phyloP scores from a whole-genome alignment of 805 yeast species.

The Jamesozyma rosinii region DNA sequence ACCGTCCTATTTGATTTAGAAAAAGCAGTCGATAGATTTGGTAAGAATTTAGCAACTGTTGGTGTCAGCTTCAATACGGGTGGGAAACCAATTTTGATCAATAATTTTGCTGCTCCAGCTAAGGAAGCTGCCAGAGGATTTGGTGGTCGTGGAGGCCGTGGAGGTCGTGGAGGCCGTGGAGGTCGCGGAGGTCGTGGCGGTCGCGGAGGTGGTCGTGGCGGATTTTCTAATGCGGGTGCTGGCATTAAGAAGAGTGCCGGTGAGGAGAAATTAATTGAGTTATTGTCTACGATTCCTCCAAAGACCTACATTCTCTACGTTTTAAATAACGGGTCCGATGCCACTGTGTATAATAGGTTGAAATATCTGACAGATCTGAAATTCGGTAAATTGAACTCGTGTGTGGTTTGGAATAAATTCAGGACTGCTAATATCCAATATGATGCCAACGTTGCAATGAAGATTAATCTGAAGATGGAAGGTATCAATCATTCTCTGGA shows the following conservation, averaged over 20 bases:
- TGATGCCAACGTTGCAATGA: slow-evolving; percentile 18
- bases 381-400: slow-evolving; percentile 16
- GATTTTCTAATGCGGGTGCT: slow-evolving; percentile 7
- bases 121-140: slow-evolving; percentile 6
- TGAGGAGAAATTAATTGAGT: slow-evolving; percentile 8
- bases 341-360: slow-evolving; percentile 15
- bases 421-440: slow-evolving; percentile 14
- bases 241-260: slow-evolving; percentile 11
- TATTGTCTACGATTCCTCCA: slow-evolving; percentile 11
- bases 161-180: slow-evolving; percentile 9
- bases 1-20: slow-evolving; percentile 9
- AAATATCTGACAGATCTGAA: slow-evolving; percentile 16
- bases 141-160: slow-evolving; percentile 9
- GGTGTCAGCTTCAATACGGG: slow-evolving; percentile 13
- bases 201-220: slow-evolving; percentile 13
- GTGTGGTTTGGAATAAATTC: slow-evolving; percentile 17
- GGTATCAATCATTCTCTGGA: slow-evolving; percentile 18
- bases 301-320: slow-evolving; percentile 14
- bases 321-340: slow-evolving; percentile 7
- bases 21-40: slow-evolving; percentile 7
- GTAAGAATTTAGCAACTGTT: slow-evolving; percentile 10
- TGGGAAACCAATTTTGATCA: slow-evolving; percentile 12
- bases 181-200: slow-evolving; percentile 12
- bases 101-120: slow-evolving; percentile 11
- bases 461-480: slow-evolving; percentile 17